Evolutionary conservation across 2,329 filamentous ascomycete genomes (phyloP).

Genomic region (Apiospora kogelbergensis): DNA sequence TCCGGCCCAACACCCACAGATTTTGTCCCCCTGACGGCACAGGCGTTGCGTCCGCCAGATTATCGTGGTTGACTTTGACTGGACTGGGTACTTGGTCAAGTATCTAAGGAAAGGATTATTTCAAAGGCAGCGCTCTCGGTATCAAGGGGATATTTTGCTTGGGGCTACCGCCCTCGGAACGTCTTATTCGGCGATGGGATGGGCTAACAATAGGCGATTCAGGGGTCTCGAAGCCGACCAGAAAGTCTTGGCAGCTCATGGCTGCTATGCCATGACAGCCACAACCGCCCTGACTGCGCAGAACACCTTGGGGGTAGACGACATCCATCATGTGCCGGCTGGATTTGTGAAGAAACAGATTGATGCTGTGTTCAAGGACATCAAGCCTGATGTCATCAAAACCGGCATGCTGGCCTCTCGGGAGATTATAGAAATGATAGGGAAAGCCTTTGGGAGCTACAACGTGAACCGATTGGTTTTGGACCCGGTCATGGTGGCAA

Average conservation of each 20-base stretch:
- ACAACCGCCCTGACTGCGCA: conserved; percentile 96
- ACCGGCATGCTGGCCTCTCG: conserved; percentile 84
- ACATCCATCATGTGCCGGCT: conserved; percentile 76
- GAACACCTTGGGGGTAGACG: conserved; percentile 82
- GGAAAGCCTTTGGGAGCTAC: conserved; percentile 60
- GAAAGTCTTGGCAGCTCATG: conserved; percentile 88
- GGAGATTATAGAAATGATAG: conserved; percentile 68
- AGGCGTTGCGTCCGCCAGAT: too few species aligned
- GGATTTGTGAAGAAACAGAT: conserved; percentile 83
- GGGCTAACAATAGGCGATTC: conserved; percentile 9
- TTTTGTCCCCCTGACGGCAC: too few species aligned
- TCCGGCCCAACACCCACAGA: background rate
- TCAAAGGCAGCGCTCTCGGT: too few species aligned
- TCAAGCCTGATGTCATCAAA: conserved; percentile 88
- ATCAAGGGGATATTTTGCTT: background rate
- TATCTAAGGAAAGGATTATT: too few species aligned
- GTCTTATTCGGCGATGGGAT: background rate
- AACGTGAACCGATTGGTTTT: conserved; percentile 62
- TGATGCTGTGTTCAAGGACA: conserved; percentile 78
- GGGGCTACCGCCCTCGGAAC: background rate
- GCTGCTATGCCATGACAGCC: conserved; percentile 93
- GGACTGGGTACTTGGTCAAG: too few species aligned
- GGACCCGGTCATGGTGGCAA: conserved; percentile 90
- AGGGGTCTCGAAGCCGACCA: conserved; percentile 96
- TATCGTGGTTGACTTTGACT: too few species aligned